Evolutionary conservation across 2,329 filamentous ascomycete genomes (phyloP), one percentile per base, ranked within the genome.

Genomic region (Amphichorda felina): DNA sequence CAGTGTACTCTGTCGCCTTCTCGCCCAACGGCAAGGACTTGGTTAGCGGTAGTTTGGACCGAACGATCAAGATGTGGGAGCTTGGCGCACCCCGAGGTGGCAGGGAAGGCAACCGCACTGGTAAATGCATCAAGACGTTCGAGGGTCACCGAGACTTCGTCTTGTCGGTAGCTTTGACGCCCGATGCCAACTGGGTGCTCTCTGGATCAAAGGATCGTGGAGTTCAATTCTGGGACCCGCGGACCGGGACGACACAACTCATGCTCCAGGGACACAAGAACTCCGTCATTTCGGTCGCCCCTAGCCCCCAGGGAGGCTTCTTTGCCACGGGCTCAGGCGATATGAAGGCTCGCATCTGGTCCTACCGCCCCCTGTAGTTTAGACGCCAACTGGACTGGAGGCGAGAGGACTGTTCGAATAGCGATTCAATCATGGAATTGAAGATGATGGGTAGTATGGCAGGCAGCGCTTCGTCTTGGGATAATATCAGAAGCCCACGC

Each of bases 31-130:
- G 89, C 41, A 83, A 87, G 49, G 85, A 94, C 46, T 78, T 98
- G 28, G 89, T 96, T 52, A 93, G 83, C 50, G 91, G 91, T 43
- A 93, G 83, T 70, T 66, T 96, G 47, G 91, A 98, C 57, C 94
- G 94, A 70, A 96, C 89, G 0, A 96, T 96, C 68, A 94, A 95
- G 68, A 94, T 96, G 82, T 98, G 91, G 88, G 88, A 95, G 65
- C 72, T 98, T 34, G 79, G 74, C 37, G 74, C 82, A 16, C 75
- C 80, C 30, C 74, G 82, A 46, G 73, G 79, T 49, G 71, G 78
- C 40, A 70, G 75, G 32, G 75, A 72, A 51, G 70, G 74, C 30
- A 75, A 71, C 22, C 35, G 35, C n/a, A 25, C 30, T 26, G 89
- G 91, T 48, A 86, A 94, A 57, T 96, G 91, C 55, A 79, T 95